Conservation (phyloP, 257 asterid species). For the Eucommia ulmoides region DNA sequence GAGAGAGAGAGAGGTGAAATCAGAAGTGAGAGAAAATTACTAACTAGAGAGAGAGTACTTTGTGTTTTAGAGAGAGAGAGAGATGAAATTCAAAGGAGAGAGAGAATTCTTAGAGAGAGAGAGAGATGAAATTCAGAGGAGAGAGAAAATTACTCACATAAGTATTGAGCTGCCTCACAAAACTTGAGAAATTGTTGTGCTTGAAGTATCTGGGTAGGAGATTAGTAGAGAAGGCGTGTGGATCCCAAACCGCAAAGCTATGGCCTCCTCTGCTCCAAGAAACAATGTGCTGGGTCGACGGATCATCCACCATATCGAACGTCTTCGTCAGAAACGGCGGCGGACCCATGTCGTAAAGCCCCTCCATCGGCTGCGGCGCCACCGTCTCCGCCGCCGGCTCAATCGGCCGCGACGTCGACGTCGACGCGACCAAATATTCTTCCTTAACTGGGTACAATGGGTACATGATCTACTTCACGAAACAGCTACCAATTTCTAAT, state of each 20-base stretch:
- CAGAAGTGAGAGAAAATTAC: no score
- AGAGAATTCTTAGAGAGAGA: no score
- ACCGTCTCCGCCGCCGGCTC: not conserved
- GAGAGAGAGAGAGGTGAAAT: no score
- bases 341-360: not conserved
- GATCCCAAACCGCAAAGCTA: constrained; percentile 24
- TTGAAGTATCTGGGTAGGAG: constrained; percentile 25
- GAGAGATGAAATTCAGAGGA: no score
- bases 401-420: not conserved
- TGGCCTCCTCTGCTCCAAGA: constrained; percentile 27
- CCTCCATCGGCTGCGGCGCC: not conserved
- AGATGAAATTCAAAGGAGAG: no score
- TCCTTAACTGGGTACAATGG: not conserved
- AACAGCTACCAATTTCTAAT: no score
- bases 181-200: constrained; percentile 30
- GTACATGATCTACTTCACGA: not conserved
- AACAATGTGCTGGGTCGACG: constrained; percentile 1
- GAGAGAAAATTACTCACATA: constrained; percentile 15
- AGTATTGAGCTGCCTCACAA: constrained; percentile 27
- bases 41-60: no score
- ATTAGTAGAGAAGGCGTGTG: constrained; percentile 17
- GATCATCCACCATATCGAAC: not conserved
- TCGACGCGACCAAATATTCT: not conserved
- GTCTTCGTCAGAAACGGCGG: not conserved
- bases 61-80: not conserved